Evolutionary conservation across 345 rosid species (phyloP).

Genomic region (Citrus trifoliata): DNA sequence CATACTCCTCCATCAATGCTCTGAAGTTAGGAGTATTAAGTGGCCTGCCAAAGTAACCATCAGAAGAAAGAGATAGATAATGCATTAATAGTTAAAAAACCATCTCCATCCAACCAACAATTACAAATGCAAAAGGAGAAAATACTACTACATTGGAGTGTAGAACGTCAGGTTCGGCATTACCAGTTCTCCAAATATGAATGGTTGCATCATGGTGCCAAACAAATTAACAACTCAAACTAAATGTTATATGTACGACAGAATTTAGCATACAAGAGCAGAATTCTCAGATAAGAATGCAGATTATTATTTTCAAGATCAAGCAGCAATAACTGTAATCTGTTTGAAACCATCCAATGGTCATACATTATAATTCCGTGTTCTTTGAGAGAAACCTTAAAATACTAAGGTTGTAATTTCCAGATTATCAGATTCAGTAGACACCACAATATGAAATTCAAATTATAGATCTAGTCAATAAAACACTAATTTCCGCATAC

Average conservation of each 20-base stretch:
- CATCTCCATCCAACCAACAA: neutral
- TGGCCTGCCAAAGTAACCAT: constrained; percentile 52
- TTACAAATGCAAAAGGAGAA: neutral
- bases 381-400: neutral
- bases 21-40: constrained; percentile 50
- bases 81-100: neutral
- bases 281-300: neutral
- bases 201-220: neutral
- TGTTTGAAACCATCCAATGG: neutral
- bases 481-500: constrained; percentile 32
- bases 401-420: neutral
- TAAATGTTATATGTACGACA: neutral
- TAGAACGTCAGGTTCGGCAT: neutral
- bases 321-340: neutral
- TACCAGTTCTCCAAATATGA: neutral
- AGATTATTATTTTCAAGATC: neutral
- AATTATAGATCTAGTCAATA: neutral
- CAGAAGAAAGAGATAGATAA: constrained; percentile 3
- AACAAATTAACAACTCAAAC: neutral
- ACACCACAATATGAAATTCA: neutral
- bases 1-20: constrained; percentile 65
- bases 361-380: neutral
- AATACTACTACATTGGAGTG: neutral
- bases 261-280: neutral
- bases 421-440: neutral